Percentiles rank a stretch among this genome's conserved stretches.
phyloP scores from a whole-genome alignment of 345 rosid species.

The Cardamine resedifolia region DNA sequence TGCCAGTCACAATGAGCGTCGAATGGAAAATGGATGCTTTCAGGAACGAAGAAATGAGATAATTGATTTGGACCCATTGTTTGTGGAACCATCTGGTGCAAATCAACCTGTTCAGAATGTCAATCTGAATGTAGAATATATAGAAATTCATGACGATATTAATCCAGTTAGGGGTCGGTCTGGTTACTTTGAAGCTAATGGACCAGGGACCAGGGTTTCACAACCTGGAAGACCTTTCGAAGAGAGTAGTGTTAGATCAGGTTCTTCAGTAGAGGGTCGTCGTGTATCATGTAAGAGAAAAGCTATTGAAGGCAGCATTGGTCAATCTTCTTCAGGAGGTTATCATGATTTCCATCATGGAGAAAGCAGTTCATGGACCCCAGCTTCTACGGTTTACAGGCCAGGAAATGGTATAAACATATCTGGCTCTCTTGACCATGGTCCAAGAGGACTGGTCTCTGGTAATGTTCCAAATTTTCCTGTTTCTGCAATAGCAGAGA shows the following conservation, averaged over 20 bases:
- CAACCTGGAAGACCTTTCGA: slow-evolving; percentile 25
- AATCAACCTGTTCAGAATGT: slow-evolving; percentile 49
- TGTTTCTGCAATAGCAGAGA: slow-evolving; percentile 45
- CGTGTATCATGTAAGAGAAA: slow-evolving; percentile 80
- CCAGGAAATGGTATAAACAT: slow-evolving; percentile 46
- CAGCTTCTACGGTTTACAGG: slow-evolving; percentile 42
- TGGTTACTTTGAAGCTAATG: slow-evolving; percentile 45
- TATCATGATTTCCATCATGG: slow-evolving; percentile 52
- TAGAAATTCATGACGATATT: slow-evolving; percentile 46
- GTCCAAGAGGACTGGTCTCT: slow-evolving; percentile 48
- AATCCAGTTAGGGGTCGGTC: slow-evolving; percentile 47
- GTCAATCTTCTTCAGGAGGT: slow-evolving; percentile 65
- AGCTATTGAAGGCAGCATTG: slow-evolving; percentile 60
- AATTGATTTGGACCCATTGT: slow-evolving; percentile 43
- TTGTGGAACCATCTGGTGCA: slow-evolving; percentile 47
- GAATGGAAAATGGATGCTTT: neutral
- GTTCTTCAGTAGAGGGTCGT: slow-evolving; percentile 55
- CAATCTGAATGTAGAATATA: slow-evolving; percentile 57
- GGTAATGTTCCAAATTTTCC: slow-evolving; percentile 41
- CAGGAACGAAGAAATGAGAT: slow-evolving; percentile 35
- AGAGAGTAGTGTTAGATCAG: slow-evolving; percentile 51
- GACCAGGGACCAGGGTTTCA: slow-evolving; percentile 42
- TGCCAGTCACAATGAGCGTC: slow-evolving; percentile 45
- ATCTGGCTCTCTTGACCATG: slow-evolving; percentile 43
- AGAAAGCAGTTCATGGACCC: slow-evolving; percentile 57